Conservation (phyloP, 1,139 yeast species). For the Debaryomyces sp. region DNA sequence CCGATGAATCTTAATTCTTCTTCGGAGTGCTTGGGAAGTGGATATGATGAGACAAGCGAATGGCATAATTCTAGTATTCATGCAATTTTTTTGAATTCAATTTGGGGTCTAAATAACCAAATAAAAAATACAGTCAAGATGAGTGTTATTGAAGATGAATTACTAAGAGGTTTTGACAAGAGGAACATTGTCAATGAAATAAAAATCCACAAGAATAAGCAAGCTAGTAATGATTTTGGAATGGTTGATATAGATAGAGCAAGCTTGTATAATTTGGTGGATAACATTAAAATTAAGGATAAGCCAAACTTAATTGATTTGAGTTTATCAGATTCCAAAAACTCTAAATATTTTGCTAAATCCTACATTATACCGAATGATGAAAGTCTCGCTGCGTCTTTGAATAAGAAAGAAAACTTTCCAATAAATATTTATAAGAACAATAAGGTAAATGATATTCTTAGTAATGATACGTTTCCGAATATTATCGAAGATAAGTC, state of each 20-base stretch:
- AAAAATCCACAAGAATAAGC: conserved; percentile 16
- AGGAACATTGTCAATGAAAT: conserved; percentile 42
- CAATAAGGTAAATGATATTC: conserved; percentile 23
- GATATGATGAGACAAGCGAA: conserved; percentile 23
- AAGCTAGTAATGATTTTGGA: not conserved
- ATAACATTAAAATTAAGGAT: not conserved
- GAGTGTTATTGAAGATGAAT: conserved; percentile 34
- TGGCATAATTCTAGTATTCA: conserved; percentile 48
- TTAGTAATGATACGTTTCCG: conserved; percentile 40
- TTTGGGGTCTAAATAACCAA: conserved; percentile 44
- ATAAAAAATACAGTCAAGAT: conserved; percentile 24
- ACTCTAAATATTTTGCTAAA: conserved; percentile 18
- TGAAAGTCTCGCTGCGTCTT: conserved; percentile 2
- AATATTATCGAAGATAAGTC: conserved; percentile 14
- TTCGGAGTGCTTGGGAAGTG: conserved; percentile 12
- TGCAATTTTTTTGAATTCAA: conserved; percentile 35
- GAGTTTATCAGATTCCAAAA: conserved; percentile 9
- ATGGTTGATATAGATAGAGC: conserved; percentile 3
- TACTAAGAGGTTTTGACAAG: conserved; percentile 29
- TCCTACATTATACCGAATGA: conserved; percentile 16
- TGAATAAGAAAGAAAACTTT: conserved; percentile 12
- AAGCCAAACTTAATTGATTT: conserved; percentile 11
- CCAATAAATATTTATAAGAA: conserved; percentile 22
- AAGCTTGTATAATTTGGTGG: not conserved
- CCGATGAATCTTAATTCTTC: conserved; percentile 36